phyloP scores from a whole-genome alignment of 352 stramenopile genomes.

The Pythium aphanidermatum region DNA sequence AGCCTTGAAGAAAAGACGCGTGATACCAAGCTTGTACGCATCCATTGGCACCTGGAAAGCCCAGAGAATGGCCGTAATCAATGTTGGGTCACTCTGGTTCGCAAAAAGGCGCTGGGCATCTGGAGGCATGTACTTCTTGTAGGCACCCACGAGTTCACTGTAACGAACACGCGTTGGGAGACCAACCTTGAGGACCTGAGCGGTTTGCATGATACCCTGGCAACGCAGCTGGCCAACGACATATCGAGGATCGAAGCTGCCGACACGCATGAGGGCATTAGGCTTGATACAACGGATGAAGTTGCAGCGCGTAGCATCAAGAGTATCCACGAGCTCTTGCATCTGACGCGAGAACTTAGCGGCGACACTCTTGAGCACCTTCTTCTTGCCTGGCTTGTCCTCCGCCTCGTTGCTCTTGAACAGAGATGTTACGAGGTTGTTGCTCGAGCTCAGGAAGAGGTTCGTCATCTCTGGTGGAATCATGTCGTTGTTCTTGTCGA shows the following conservation, averaged over 20 bases:
- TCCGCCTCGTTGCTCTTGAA: slow-evolving; percentile 62
- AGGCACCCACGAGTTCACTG: slow-evolving; percentile 55
- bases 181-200: slow-evolving; percentile 83
- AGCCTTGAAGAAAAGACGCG: slow-evolving; percentile 67
- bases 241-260: slow-evolving; percentile 70
- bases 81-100: slow-evolving; percentile 61
- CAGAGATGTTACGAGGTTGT: slow-evolving; percentile 53
- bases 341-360: slow-evolving; percentile 76
- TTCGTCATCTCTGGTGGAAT: slow-evolving; percentile 80
- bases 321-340: slow-evolving; percentile 69
- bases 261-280: slow-evolving; percentile 69
- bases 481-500: slow-evolving; percentile 91
- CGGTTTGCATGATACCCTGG: slow-evolving; percentile 83
- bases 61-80: slow-evolving; percentile 81
- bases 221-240: slow-evolving; percentile 82
- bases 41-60: slow-evolving; percentile 75
- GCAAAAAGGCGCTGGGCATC: slow-evolving; percentile 67
- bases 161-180: slow-evolving; percentile 78
- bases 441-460: slow-evolving; percentile 71
- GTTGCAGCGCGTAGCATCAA: slow-evolving; percentile 81
- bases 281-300: slow-evolving; percentile 90
- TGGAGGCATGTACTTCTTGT: slow-evolving; percentile 64
- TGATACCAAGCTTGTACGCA: slow-evolving; percentile 79
- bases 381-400: slow-evolving; percentile 63
- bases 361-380: slow-evolving; percentile 59